Percentiles rank a stretch among this genome's conserved stretches.
phyloP scores from a whole-genome alignment of 305 asterid genomes.

The Ajuga reptans region DNA sequence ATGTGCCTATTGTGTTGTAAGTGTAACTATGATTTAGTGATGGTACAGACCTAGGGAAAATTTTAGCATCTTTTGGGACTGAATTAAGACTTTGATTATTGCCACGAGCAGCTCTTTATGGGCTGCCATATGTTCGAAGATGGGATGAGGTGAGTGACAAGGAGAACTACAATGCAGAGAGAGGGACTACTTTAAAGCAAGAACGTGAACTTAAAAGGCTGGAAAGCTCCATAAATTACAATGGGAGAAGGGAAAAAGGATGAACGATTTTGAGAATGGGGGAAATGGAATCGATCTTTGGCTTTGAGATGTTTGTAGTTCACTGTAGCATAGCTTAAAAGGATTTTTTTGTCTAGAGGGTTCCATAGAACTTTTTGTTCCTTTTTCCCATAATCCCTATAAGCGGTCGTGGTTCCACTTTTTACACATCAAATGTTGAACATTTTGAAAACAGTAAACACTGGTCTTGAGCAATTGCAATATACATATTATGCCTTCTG shows the following conservation, averaged over 20 bases:
- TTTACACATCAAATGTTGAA: background rate
- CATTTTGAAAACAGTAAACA: background rate
- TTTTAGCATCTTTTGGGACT: conserved; percentile 17
- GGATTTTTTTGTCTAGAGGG: background rate
- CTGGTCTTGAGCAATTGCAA: background rate
- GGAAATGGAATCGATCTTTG: background rate
- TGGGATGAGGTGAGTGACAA: conserved; percentile 21
- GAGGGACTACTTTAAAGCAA: conserved; percentile 29
- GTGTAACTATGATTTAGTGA: background rate
- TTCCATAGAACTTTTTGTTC: background rate
- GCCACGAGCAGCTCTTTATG: conserved; percentile 26
- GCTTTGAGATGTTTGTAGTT: conserved; percentile 8
- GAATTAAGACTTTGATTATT: conserved; percentile 19
- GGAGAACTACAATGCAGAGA: conserved; percentile 21
- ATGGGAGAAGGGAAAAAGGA: conserved; percentile 23
- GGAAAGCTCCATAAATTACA: conserved; percentile 29
- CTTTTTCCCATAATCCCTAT: background rate
- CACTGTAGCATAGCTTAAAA: background rate
- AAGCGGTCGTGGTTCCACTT: background rate
- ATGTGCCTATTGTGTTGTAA: background rate
- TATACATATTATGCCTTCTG: background rate
- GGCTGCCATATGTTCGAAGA: conserved; percentile 26
- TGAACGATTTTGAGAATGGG: conserved; percentile 9
- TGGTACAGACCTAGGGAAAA: conserved; percentile 1
- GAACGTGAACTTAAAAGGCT: conserved; percentile 36